Evolutionary conservation across 148 eudicot species (phyloP).

Genomic region (Selenicereus undatus): DNA sequence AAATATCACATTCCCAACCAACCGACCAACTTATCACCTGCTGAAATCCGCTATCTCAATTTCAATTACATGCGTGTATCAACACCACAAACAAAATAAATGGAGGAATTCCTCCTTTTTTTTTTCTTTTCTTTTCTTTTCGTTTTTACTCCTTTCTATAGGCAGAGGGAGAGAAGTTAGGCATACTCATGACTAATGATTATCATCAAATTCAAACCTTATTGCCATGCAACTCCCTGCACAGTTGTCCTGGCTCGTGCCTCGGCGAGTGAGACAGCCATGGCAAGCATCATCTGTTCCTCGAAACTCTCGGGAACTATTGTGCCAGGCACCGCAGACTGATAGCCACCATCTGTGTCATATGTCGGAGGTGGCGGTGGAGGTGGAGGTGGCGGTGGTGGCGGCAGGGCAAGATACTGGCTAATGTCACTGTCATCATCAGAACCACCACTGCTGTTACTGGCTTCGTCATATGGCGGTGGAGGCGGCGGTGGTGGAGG

Average conservation of each 20-base stretch:
- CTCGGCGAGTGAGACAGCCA: slow-evolving; percentile 95
- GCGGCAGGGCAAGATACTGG: not conserved
- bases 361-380: slow-evolving; percentile 24
- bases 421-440: slow-evolving; percentile 16
- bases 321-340: slow-evolving; percentile 26
- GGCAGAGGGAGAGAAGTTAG: not conserved
- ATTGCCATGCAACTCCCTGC: slow-evolving; percentile 80
- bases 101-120: not conserved
- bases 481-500: slow-evolving; percentile 28
- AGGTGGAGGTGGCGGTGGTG: too few relatives aligned
- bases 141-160: not conserved
- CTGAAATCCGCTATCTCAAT: slow-evolving; percentile 14
- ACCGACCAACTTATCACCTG: slow-evolving; percentile 22
- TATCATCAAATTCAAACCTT: slow-evolving; percentile 16
- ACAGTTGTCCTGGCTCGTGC: slow-evolving; percentile 57
- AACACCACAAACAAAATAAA: not conserved
- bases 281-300: slow-evolving; percentile 99
- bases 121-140: not conserved
- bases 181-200: not conserved
- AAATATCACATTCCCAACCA: not conserved
- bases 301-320: slow-evolving; percentile 80
- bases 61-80: slow-evolving; percentile 36
- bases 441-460: slow-evolving; percentile 22
- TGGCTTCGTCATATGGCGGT: slow-evolving; percentile 15
- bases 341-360: slow-evolving; percentile 31